phyloP scores from a whole-genome alignment of 495 filamentous ascomycete genomes.

The Xylaria curta region DNA sequence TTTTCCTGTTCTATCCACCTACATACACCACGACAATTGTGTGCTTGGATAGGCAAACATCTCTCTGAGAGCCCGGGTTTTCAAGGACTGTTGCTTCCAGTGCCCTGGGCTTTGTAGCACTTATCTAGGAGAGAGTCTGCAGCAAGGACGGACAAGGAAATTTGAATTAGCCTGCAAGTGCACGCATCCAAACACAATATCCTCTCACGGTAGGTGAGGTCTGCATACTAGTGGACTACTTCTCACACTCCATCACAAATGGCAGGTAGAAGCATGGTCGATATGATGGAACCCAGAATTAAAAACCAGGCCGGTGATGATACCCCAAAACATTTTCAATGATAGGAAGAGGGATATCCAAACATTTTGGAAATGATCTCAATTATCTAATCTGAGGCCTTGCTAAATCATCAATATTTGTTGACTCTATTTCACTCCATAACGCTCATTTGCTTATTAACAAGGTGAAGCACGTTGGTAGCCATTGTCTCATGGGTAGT shows the following conservation, averaged over 20 bases:
- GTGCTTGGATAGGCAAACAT: neutral
- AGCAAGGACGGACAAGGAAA: neutral
- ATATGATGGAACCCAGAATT: neutral
- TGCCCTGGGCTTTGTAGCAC: neutral
- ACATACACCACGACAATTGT: neutral
- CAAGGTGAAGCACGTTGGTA: neutral
- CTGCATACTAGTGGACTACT: neutral
- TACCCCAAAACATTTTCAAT: slow-evolving; percentile 51
- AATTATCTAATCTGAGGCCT: slow-evolving; percentile 63
- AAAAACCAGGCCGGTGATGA: slow-evolving; percentile 60
- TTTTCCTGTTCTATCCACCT: neutral
- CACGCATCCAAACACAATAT: neutral
- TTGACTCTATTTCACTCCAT: slow-evolving; percentile 2
- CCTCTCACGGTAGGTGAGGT: neutral
- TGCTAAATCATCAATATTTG: neutral
- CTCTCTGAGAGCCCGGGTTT: neutral
- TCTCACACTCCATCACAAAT: neutral
- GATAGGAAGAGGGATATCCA: slow-evolving; percentile 68
- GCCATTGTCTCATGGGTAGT: neutral
- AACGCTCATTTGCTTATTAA: neutral
- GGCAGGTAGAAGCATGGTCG: neutral
- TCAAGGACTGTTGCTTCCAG: neutral
- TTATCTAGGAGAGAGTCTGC: neutral
- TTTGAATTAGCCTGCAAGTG: slow-evolving; percentile 4
- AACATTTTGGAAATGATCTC: slow-evolving; percentile 59